These are phyloP conservation scores for Choanephora cucurbitarum DNA, from an alignment of 371 early-diverging fungal genomes.

Conservation along the genomic window DNA sequence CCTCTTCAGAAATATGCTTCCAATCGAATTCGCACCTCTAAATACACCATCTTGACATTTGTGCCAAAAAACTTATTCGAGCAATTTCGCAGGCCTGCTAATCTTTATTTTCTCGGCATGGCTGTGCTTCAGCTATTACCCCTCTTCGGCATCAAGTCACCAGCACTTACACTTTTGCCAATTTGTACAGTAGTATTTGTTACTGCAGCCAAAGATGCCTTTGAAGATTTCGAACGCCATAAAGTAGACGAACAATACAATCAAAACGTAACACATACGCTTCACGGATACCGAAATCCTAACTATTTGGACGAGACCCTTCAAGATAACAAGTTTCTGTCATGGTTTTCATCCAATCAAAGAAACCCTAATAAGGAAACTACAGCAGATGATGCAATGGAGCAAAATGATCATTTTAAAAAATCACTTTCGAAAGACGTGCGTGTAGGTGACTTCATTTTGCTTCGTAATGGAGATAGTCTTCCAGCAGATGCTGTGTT, in stretches of 20 bases:
- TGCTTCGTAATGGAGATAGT: conserved; percentile 79
- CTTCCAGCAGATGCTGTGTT: conserved; percentile 92
- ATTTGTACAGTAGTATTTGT: conserved; percentile 85
- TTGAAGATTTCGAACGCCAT: conserved; percentile 96
- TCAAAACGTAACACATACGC: conserved; percentile 67
- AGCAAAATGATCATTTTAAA: conserved; percentile 8
- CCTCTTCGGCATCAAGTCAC: conserved; percentile 73
- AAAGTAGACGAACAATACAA: conserved; percentile 88
- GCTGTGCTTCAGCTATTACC: conserved; percentile 90
- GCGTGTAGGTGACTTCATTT: conserved; percentile 90
- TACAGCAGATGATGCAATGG: not conserved
- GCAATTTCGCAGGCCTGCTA: conserved; percentile 95
- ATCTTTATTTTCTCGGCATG: conserved; percentile 95
- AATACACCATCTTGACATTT: conserved; percentile 92
- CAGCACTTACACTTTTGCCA: conserved; percentile 83
- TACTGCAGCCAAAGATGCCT: conserved; percentile 93
- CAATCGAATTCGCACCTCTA: conserved; percentile 84
- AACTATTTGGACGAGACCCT: conserved; percentile 50
- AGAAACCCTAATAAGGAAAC: not conserved
- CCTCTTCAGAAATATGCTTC: conserved; percentile 54
- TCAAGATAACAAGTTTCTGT: not conserved
- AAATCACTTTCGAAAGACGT: conserved; percentile 59
- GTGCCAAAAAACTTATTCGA: conserved; percentile 96
- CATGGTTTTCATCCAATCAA: not conserved
- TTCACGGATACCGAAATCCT: conserved; percentile 75